A percentile compares a stretch with the other conserved stretches of the same genome.
Evolutionary conservation across 345 rosid genomes (phyloP).

Genomic region (Gossypium raimondii): DNA sequence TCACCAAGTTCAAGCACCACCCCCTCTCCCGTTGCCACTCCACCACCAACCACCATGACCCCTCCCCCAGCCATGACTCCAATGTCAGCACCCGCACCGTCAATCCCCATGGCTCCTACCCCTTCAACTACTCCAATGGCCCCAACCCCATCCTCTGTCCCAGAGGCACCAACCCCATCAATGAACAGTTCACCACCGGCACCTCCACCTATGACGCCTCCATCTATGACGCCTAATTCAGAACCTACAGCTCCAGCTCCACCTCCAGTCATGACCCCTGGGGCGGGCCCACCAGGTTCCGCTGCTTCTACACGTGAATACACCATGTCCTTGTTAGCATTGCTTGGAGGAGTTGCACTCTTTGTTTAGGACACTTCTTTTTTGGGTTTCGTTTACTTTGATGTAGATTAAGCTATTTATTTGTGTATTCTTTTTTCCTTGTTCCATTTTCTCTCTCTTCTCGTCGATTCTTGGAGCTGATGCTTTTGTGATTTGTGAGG

Average conservation of each 20-base stretch:
- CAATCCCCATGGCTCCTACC: background rate
- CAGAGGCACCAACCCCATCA: background rate
- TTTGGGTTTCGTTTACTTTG: background rate
- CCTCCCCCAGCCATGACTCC: background rate
- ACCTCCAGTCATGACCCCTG: background rate
- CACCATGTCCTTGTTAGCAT: conserved; percentile 25
- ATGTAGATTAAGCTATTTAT: conserved; percentile 32
- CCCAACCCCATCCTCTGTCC: background rate
- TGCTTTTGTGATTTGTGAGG: conserved; percentile 29
- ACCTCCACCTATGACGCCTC: background rate
- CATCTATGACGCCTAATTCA: background rate
- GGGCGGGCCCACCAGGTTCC: conserved; percentile 7
- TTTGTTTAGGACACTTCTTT: conserved; percentile 23
- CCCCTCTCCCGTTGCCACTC: background rate
- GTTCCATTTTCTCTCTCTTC: conserved; percentile 1
- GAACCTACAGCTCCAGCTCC: background rate
- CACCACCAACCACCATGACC: background rate
- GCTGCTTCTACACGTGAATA: conserved; percentile 31
- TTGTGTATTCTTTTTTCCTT: conserved; percentile 32
- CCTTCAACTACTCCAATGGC: background rate
- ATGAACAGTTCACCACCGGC: background rate
- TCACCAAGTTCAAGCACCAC: conserved; percentile 19
- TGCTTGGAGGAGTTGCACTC: conserved; percentile 35
- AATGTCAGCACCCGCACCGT: conserved; percentile 12
- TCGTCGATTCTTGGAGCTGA: conserved; percentile 31